Evolutionary conservation across 2,329 filamentous ascomycete genomes (phyloP).

Genomic region (Biscogniauxia sp.): DNA sequence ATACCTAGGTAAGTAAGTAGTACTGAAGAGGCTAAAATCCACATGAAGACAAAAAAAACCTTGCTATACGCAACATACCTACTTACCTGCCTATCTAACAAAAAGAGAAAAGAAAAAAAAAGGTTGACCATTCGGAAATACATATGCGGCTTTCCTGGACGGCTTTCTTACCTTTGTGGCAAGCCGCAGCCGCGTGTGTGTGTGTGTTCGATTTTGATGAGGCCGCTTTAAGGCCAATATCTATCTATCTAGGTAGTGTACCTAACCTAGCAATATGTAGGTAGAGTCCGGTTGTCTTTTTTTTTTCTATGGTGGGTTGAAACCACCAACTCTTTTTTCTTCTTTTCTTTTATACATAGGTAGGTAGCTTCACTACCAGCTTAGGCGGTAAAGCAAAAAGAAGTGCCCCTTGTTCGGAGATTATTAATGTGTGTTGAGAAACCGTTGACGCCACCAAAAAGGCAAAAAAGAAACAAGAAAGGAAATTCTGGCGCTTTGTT

Average conservation of each 20-base stretch:
- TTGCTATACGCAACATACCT: too few species aligned
- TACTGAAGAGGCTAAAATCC: too few species aligned
- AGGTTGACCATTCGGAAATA: neutral
- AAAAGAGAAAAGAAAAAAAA: too few species aligned
- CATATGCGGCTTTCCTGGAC: neutral
- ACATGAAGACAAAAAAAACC: too few species aligned
- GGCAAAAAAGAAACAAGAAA: too few species aligned
- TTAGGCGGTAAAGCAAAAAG: neutral
- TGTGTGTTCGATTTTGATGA: neutral
- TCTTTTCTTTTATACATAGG: too few species aligned
- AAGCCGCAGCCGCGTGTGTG: neutral
- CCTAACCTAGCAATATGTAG: too few species aligned
- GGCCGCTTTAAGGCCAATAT: neutral
- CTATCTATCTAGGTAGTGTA: too few species aligned
- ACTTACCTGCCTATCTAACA: too few species aligned
- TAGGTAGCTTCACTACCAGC: neutral
- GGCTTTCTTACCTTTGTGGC: neutral
- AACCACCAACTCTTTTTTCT: neutral
- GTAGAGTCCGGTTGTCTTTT: neutral
- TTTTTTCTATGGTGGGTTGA: neutral
- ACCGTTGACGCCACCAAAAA: too few species aligned
- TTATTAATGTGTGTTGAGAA: neutral
- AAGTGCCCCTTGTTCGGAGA: neutral
- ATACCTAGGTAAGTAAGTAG: neutral
- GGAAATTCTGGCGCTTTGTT: too few species aligned